phyloP scores from a whole-genome alignment of 192 early-diverging fungal species.

The Borealophlyctis nickersoniae region DNA sequence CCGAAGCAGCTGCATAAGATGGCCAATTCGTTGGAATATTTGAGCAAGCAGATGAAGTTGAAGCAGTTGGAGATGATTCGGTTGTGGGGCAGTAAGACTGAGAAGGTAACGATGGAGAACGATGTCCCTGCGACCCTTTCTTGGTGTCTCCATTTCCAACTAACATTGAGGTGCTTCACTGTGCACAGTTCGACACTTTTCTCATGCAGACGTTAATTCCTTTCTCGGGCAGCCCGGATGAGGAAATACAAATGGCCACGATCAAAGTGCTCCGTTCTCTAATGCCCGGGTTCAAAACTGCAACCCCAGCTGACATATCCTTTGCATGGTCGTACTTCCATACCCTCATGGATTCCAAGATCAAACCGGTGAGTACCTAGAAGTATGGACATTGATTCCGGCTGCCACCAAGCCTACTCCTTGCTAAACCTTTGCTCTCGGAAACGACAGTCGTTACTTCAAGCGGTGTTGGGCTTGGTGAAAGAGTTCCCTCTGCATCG shows the following conservation, averaged over 20 bases:
- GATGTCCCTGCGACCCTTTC: no score
- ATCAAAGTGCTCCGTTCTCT: constrained; percentile 39
- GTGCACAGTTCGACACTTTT: constrained; percentile 45
- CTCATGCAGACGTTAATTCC: constrained; percentile 56
- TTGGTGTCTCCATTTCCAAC: no score
- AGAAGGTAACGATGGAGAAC: constrained; percentile 38
- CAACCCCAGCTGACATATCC: constrained; percentile 37
- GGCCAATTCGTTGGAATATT: constrained; percentile 52
- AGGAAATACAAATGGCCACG: constrained; percentile 44
- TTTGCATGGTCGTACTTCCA: constrained; percentile 51
- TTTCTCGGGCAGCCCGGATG: constrained; percentile 37
- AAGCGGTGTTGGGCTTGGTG: constrained; percentile 32
- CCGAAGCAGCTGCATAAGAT: constrained; percentile 44
- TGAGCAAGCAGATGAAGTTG: constrained; percentile 39
- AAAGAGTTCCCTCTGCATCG: constrained; percentile 42
- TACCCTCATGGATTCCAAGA: constrained; percentile 33
- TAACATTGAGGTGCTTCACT: background rate
- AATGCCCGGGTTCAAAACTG: constrained; percentile 36
- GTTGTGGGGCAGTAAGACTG: constrained; percentile 44
- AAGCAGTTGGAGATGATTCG: constrained; percentile 48
- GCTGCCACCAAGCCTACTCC: no score
- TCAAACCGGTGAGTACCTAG: constrained; percentile 33
- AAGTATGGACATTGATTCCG: no score
- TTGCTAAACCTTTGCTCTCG: no score
- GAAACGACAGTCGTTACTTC: constrained; percentile 8